These are phyloP conservation scores for Chlorophyllum brunneum DNA, from an alignment of 768 basidiomycete species.

Conservation along the genomic window DNA sequence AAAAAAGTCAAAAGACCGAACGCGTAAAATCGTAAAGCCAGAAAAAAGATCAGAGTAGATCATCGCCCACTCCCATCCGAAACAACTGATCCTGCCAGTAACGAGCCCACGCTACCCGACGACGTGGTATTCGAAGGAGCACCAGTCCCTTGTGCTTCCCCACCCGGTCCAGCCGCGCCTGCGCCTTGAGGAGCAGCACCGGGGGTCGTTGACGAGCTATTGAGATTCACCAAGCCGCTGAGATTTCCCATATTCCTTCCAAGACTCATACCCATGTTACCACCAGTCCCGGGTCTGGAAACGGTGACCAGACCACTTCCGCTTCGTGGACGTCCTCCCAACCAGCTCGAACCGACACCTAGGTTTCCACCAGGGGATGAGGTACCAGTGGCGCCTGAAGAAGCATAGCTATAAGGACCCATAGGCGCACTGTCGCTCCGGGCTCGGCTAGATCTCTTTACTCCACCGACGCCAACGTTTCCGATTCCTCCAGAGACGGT, in stretches of 20 bases:
- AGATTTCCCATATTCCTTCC: slow-evolving; percentile 11
- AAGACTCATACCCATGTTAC: slow-evolving; percentile 14
- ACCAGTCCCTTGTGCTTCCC: neutral
- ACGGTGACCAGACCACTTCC: slow-evolving; percentile 40
- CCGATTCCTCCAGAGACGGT: slow-evolving; percentile 1
- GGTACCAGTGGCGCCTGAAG: slow-evolving; percentile 10
- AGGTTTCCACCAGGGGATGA: slow-evolving; percentile 20
- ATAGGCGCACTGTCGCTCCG: slow-evolving; percentile 66
- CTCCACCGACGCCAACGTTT: slow-evolving; percentile 19
- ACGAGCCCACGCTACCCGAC: neutral
- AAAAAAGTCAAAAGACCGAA: neutral
- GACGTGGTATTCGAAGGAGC: neutral
- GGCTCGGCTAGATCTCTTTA: slow-evolving; percentile 47
- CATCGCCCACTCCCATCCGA: slow-evolving; percentile 9
- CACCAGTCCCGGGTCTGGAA: slow-evolving; percentile 2
- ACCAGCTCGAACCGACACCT: slow-evolving; percentile 22
- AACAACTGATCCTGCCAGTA: neutral
- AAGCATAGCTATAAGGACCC: slow-evolving; percentile 37
- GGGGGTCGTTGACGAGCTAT: neutral
- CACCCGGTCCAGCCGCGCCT: neutral
- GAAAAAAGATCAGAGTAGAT: neutral
- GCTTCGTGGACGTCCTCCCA: slow-evolving; percentile 43
- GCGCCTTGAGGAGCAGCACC: neutral
- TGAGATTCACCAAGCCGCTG: neutral
- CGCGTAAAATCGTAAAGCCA: neutral